These are phyloP conservation scores for Blakeslea trispora DNA, from an alignment of 371 early-diverging fungal genomes.

Conservation along the genomic window DNA sequence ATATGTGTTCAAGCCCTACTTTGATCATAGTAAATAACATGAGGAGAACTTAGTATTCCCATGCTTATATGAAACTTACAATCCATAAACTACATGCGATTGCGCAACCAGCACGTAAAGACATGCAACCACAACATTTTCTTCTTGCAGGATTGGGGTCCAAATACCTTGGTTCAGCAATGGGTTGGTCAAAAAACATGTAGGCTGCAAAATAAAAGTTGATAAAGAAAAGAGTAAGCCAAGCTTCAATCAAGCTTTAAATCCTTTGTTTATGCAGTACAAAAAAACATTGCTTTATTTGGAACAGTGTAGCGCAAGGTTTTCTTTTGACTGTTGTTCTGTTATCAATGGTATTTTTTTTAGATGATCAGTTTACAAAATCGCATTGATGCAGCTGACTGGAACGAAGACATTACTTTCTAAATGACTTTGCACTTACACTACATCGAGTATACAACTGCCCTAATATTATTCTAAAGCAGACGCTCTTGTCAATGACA, in stretches of 20 bases:
- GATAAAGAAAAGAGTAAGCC: conserved; percentile 1
- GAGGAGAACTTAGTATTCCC: no score
- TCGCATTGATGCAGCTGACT: no score
- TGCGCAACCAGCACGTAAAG: conserved; percentile 33
- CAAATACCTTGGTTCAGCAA: conserved; percentile 7
- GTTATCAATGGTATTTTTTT: no score
- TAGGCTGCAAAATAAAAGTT: not conserved
- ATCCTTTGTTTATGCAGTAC: conserved; percentile 2
- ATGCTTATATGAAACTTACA: conserved; percentile 23
- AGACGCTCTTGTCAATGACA: no score
- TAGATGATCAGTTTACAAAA: no score
- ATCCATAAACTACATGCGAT: conserved; percentile 30
- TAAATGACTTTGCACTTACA: no score
- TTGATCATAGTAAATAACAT: no score
- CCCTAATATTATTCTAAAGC: no score
- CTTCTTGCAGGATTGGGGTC: conserved; percentile 5
- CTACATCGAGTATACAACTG: no score
- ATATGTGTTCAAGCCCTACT: conserved; percentile 21
- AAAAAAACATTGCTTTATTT: conserved; percentile 20
- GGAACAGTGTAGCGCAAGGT: no score
- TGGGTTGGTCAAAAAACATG: not conserved
- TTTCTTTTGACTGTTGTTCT: no score
- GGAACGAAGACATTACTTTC: no score
- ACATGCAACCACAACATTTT: conserved; percentile 33
- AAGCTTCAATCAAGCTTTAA: not conserved